Evolutionary conservation across 2,329 filamentous ascomycete genomes (phyloP).

Genomic region (Sordariomycetes sp.): DNA sequence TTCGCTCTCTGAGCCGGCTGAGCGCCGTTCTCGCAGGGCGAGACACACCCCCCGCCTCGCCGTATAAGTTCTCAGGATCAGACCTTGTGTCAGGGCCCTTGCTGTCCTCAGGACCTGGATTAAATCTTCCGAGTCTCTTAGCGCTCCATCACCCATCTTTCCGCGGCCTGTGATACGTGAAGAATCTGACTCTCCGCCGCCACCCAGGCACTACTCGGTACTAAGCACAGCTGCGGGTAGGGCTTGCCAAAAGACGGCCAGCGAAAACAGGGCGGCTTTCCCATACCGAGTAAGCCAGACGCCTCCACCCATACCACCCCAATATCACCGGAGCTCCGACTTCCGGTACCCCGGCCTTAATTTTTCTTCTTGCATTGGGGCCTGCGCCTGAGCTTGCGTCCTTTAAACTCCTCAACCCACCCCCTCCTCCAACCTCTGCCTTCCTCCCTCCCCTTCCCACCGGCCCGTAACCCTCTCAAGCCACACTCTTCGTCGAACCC

Average conservation of each 20-base stretch:
- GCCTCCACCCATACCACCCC: background rate
- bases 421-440: background rate
- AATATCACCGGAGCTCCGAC: constrained; percentile 4
- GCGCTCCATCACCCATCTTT: no score
- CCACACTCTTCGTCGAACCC: background rate
- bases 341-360: constrained; percentile 1
- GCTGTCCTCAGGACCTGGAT: no score
- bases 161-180: no score
- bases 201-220: no score
- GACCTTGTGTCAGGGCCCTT: no score
- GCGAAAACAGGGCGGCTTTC: background rate
- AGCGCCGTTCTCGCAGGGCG: no score
- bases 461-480: background rate
- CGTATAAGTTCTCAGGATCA: no score
- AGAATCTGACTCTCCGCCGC: no score
- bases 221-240: background rate
- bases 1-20: no score
- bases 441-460: background rate
- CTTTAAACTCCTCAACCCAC: constrained; percentile 1
- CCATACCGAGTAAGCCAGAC: background rate
- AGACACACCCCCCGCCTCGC: no score
- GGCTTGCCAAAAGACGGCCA: background rate
- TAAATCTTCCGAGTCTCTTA: no score
- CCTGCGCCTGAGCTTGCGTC: background rate
- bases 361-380: background rate